Percentiles rank a stretch among this genome's conserved stretches.
These are phyloP conservation scores for Symbiotaphrina buchneri DNA, from an alignment of 495 filamentous ascomycete genomes.

Conservation along the genomic window DNA sequence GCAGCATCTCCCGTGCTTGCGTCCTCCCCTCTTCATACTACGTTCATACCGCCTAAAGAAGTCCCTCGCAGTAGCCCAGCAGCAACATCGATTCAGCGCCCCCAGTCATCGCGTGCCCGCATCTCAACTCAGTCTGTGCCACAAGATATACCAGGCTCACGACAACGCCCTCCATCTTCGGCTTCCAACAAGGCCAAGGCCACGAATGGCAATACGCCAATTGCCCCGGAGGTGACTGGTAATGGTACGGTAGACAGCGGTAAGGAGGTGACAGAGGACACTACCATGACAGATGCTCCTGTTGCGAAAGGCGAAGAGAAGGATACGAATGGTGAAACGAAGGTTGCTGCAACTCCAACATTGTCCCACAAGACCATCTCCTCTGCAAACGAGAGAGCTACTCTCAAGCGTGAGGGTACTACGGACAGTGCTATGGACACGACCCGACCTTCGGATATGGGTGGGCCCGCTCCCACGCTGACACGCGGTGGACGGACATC, in stretches of 20 bases:
- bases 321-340: constrained; percentile 12
- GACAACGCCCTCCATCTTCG: constrained; percentile 20
- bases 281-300: constrained; percentile 11
- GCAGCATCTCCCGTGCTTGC: constrained; percentile 44
- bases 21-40: constrained; percentile 41
- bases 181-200: constrained; percentile 22
- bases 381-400: background rate
- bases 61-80: constrained; percentile 19
- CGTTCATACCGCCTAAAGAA: constrained; percentile 15
- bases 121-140: constrained; percentile 31
- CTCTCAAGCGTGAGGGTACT: constrained; percentile 10
- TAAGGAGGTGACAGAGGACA: constrained; percentile 18
- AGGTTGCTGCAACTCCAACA: constrained; percentile 10
- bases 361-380: constrained; percentile 8
- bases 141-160: constrained; percentile 12
- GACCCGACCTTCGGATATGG: constrained; percentile 10
- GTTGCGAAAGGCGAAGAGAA: constrained; percentile 9
- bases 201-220: constrained; percentile 8
- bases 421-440: constrained; percentile 8
- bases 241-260: constrained; percentile 11
- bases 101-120: constrained; percentile 41
- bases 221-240: constrained; percentile 16
- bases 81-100: constrained; percentile 21
- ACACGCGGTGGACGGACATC: constrained; percentile 8
- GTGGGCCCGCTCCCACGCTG: constrained; percentile 4